Conservation (phyloP, 345 rosid species). For the Syzygium aromaticum region DNA sequence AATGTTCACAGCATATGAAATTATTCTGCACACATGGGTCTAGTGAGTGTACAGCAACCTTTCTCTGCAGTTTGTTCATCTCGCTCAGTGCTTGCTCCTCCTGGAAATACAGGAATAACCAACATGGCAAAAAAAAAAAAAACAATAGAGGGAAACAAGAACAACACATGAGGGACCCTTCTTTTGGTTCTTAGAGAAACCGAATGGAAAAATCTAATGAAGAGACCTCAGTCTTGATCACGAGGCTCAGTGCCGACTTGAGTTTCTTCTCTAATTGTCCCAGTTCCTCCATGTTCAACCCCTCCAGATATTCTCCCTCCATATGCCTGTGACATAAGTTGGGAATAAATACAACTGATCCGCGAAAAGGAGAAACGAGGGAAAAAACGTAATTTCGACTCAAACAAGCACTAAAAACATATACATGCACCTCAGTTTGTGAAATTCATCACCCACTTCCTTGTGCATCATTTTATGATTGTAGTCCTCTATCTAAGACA, state of each 20-base stretch:
- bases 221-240: slow-evolving; percentile 10
- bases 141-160: background rate
- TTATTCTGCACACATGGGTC: background rate
- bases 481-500: background rate
- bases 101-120: background rate
- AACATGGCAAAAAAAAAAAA: background rate
- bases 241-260: background rate
- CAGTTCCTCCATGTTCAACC: slow-evolving; percentile 13
- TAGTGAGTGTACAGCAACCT: background rate
- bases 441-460: background rate
- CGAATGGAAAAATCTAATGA: background rate
- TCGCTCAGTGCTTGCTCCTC: background rate
- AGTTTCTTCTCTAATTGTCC: slow-evolving; percentile 3
- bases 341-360: background rate
- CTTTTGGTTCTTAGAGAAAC: background rate
- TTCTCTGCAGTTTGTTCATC: background rate
- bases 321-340: background rate
- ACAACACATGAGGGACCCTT: background rate
- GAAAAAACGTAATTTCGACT: background rate
- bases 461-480: background rate
- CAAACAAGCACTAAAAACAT: background rate
- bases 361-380: background rate
- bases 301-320: slow-evolving; percentile 17
- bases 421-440: background rate
- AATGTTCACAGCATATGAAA: background rate